Conservation (phyloP, 2,329 filamentous ascomycete genomes). For the Cytospora chrysosperma region DNA sequence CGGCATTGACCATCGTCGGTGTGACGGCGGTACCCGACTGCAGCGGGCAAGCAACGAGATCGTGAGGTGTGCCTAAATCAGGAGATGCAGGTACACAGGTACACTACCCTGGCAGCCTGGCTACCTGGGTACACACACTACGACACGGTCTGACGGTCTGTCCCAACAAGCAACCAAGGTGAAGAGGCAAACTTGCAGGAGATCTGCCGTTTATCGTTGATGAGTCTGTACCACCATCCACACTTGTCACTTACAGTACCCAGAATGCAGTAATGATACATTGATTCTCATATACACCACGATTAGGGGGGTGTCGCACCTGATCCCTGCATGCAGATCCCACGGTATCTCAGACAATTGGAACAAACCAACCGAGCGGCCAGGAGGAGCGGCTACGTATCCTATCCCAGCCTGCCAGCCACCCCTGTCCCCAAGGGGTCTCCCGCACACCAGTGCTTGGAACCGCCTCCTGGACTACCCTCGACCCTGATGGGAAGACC, state of each 20-base stretch:
- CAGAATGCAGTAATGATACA: neutral
- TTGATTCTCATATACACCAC: neutral
- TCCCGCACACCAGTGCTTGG: slow-evolving; percentile 5
- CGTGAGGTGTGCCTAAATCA: slow-evolving; percentile 8
- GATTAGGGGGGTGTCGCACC: neutral
- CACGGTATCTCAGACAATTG: slow-evolving; percentile 7
- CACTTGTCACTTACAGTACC: neutral
- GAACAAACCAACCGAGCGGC: neutral
- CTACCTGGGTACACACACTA: neutral
- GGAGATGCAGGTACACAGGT: neutral
- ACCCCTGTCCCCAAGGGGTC: slow-evolving; percentile 6
- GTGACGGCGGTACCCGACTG: slow-evolving; percentile 4
- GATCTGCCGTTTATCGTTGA: neutral
- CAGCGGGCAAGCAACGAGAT: slow-evolving; percentile 14
- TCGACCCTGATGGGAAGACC: neutral
- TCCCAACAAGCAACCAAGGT: neutral
- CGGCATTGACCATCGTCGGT: neutral
- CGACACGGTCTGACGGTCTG: neutral
- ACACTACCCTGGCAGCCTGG: too few relatives aligned
- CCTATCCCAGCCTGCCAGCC: neutral
- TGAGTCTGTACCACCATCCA: neutral
- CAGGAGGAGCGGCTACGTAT: slow-evolving; percentile 9
- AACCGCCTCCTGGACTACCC: neutral
- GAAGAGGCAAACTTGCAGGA: neutral
- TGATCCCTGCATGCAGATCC: slow-evolving; percentile 3